phyloP scores from a whole-genome alignment of 2,329 filamentous ascomycete genomes.

The Orbilia quercus region DNA sequence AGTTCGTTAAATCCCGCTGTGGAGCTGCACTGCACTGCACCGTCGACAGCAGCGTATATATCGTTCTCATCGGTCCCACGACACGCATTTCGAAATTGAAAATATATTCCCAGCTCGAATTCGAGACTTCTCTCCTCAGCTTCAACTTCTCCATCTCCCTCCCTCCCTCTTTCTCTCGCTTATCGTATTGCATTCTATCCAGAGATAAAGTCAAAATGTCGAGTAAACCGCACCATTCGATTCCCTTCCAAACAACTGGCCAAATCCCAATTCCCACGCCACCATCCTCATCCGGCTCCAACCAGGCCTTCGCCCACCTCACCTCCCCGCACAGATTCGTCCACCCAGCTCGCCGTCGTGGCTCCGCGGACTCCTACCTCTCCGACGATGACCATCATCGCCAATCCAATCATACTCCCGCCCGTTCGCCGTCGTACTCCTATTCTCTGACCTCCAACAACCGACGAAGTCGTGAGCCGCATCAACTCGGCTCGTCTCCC shows the following conservation, averaged over 20 bases:
- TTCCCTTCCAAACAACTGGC: constrained; percentile 33
- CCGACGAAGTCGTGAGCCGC: constrained; percentile 6
- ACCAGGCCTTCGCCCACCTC: constrained; percentile 38
- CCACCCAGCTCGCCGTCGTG: constrained; percentile 48
- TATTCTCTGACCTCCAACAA: constrained; percentile 35
- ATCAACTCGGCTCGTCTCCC: constrained; percentile 31
- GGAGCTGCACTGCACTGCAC: background rate
- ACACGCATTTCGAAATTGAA: background rate
- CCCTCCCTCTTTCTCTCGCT: background rate
- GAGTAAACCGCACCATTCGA: constrained; percentile 29
- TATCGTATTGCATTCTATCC: too few relatives aligned
- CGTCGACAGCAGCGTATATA: background rate
- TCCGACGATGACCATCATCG: constrained; percentile 7
- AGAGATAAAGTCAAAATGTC: background rate
- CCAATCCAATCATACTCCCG: background rate
- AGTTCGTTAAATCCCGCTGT: constrained; percentile 54
- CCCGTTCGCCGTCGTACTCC: constrained; percentile 33
- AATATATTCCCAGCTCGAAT: background rate
- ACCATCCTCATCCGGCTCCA: constrained; percentile 49
- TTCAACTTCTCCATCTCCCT: constrained; percentile 10
- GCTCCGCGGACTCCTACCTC: constrained; percentile 50
- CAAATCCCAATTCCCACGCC: constrained; percentile 38
- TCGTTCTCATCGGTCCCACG: background rate
- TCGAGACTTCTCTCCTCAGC: constrained; percentile 1
- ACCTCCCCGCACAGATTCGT: constrained; percentile 38